phyloP scores from a whole-genome alignment of 371 early-diverging fungal species.

The Batkoa obscura region DNA sequence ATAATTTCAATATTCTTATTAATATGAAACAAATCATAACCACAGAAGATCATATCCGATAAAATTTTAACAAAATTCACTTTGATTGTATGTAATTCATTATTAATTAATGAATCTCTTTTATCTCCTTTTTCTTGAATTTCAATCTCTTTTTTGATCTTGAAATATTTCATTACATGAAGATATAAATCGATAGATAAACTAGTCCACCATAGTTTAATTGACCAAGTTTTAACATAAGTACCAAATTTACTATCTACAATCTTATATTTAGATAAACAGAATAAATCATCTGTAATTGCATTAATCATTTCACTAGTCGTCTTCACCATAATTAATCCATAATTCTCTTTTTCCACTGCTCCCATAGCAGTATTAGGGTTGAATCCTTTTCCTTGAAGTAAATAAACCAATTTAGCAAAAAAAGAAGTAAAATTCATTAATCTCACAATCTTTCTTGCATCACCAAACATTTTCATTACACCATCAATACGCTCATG shows the following conservation, averaged over 20 bases:
- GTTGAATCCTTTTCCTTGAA: neutral
- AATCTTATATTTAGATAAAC: constrained; percentile 41
- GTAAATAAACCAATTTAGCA: constrained; percentile 1
- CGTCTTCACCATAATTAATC: neutral
- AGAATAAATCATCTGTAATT: constrained; percentile 53
- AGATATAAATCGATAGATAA: constrained; percentile 26
- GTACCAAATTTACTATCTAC: constrained; percentile 18
- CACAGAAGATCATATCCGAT: constrained; percentile 43
- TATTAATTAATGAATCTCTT: neutral
- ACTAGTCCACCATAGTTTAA: constrained; percentile 33
- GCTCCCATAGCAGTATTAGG: constrained; percentile 2
- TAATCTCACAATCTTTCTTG: constrained; percentile 51
- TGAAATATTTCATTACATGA: constrained; percentile 6
- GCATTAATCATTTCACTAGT: constrained; percentile 31
- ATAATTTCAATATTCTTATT: neutral
- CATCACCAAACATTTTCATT: constrained; percentile 41
- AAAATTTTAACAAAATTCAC: constrained; percentile 28
- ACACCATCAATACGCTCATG: constrained; percentile 22
- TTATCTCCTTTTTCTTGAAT: constrained; percentile 4
- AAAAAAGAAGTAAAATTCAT: constrained; percentile 36
- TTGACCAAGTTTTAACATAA: constrained; percentile 23
- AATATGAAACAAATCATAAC: constrained; percentile 38
- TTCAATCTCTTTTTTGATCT: neutral
- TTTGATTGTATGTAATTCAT: constrained; percentile 20
- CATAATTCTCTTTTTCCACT: neutral